A percentile compares a stretch with the other conserved stretches of the same genome.
These are phyloP conservation scores for Heracleum sosnowskyi DNA, from an alignment of 129 eudicot genomes.

Conservation along the genomic window DNA sequence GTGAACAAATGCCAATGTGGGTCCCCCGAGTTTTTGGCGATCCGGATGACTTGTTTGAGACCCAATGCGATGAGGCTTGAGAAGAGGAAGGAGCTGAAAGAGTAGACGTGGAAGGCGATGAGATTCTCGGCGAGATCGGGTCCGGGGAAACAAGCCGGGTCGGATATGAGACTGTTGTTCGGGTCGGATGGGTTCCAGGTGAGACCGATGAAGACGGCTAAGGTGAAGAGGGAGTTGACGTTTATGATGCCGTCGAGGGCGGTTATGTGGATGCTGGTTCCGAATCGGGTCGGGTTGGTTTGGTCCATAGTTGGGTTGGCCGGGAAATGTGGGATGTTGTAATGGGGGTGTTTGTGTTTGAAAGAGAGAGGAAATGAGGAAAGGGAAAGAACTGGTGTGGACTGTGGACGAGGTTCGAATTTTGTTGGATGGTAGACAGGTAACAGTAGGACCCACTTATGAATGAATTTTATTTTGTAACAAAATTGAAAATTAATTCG, in stretches of 20 bases:
- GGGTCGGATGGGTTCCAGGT: conserved; percentile 86
- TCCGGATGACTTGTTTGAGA: conserved; percentile 73
- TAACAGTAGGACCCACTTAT: too few species aligned
- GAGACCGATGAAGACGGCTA: conserved; percentile 92
- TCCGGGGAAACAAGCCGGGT: conserved; percentile 36
- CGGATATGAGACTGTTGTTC: conserved; percentile 32
- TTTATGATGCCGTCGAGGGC: conserved; percentile 73
- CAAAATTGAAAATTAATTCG: too few species aligned
- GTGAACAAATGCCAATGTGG: conserved; percentile 23
- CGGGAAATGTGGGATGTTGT: not conserved
- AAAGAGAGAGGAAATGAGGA: too few species aligned
- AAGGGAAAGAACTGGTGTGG: not conserved
- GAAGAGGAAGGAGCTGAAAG: conserved; percentile 80
- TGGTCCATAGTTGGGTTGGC: conserved; percentile 8
- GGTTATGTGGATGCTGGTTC: conserved; percentile 67
- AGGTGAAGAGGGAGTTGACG: conserved; percentile 80
- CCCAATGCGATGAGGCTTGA: conserved; percentile 82
- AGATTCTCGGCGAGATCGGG: conserved; percentile 47
- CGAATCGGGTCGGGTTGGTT: conserved; percentile 21
- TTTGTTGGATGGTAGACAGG: too few species aligned
- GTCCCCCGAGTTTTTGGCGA: conserved; percentile 32
- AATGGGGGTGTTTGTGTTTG: not conserved
- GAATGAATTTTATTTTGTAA: too few species aligned
- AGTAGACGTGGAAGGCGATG: conserved; percentile 83
- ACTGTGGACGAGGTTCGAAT: too few species aligned